These are phyloP conservation scores for Angophora floribunda DNA, from an alignment of 345 rosid species.

Conservation along the genomic window DNA sequence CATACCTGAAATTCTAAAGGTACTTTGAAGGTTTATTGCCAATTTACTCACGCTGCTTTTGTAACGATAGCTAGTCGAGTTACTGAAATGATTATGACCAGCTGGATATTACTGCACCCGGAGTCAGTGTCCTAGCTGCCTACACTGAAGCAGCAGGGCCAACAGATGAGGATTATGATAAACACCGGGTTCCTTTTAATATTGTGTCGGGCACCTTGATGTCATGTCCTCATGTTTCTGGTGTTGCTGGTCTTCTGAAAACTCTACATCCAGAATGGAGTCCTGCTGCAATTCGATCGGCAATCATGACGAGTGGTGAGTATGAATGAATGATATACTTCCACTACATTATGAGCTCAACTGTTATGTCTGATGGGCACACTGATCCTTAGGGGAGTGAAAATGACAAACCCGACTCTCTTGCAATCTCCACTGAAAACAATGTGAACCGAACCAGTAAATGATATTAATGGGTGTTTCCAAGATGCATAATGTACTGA, in stretches of 20 bases:
- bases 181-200: constrained; percentile 42
- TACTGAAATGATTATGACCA: background rate
- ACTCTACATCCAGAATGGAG: constrained; percentile 69
- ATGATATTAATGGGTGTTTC: background rate
- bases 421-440: background rate
- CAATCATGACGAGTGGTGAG: constrained; percentile 72
- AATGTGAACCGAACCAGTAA: background rate
- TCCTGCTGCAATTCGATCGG: constrained; percentile 79
- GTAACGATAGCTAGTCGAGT: background rate
- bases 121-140: constrained; percentile 74
- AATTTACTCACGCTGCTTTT: background rate
- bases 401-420: background rate
- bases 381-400: background rate
- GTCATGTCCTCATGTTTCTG: constrained; percentile 89
- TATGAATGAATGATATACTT: background rate
- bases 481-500: background rate
- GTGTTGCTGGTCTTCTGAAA: constrained; percentile 67
- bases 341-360: background rate
- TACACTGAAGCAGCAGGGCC: constrained; percentile 49
- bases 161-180: constrained; percentile 33
- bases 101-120: constrained; percentile 90
- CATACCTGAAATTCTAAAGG: constrained; percentile 61
- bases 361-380: background rate
- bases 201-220: constrained; percentile 70
- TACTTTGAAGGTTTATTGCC: background rate